Conservation (phyloP, 2,329 filamentous ascomycete species). For the Trichoderma atrobrunneum region DNA sequence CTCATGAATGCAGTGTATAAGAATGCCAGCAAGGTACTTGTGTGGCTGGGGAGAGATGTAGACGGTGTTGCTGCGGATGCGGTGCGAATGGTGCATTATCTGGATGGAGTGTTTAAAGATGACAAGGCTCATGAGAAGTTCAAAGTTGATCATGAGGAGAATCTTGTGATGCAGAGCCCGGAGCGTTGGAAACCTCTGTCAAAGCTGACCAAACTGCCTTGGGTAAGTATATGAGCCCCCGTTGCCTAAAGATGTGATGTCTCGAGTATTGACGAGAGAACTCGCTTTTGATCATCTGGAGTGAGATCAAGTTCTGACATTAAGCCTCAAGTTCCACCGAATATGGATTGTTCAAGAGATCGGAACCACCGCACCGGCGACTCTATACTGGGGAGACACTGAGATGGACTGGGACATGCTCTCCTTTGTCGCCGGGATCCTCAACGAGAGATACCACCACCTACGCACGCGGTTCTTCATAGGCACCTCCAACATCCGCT, state of each 20-base stretch:
- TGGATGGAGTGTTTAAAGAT: constrained; percentile 31
- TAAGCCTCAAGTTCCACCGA: constrained; percentile 31
- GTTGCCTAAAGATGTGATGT: background rate
- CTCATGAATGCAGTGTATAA: constrained; percentile 40
- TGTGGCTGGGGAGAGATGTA: constrained; percentile 37
- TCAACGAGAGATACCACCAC: constrained; percentile 35
- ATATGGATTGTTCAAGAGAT: constrained; percentile 40
- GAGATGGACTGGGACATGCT: constrained; percentile 35
- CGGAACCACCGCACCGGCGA: constrained; percentile 33
- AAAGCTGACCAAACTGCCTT: constrained; percentile 32
- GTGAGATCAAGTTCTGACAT: background rate
- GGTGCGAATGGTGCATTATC: constrained; percentile 27
- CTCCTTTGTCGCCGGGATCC: constrained; percentile 31
- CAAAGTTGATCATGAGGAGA: constrained; percentile 30
- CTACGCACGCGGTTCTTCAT: constrained; percentile 31
- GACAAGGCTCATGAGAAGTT: constrained; percentile 32
- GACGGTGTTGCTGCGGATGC: constrained; percentile 31
- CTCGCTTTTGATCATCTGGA: background rate
- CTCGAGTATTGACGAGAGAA: background rate
- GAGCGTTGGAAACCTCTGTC: constrained; percentile 34
- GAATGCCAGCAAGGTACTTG: constrained; percentile 32
- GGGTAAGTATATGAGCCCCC: constrained; percentile 27
- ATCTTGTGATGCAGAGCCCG: constrained; percentile 28
- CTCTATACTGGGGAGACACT: constrained; percentile 35
- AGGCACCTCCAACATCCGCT: constrained; percentile 34